Evolutionary conservation across 352 stramenopile genomes (phyloP), one percentile per base, ranked within the genome.

Genomic region (Phytopythium aichiense): DNA sequence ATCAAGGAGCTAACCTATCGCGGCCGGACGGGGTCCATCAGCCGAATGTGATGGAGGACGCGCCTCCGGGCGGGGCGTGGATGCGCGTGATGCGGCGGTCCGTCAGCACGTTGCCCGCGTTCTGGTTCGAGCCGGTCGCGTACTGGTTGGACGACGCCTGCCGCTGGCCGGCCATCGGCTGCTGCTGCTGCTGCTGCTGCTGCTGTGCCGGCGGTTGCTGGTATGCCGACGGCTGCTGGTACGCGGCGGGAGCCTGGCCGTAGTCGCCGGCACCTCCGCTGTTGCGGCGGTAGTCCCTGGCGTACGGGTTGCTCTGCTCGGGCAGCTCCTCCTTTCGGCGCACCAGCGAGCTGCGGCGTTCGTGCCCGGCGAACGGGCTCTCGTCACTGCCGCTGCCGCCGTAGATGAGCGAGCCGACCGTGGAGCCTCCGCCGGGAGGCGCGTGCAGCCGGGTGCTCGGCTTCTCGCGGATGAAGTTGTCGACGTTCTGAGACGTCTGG

Each of bases 31-130:
- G 9, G 6, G 35, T 40, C 72, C 3, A 56, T 56, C 50, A 93
- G 55, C 86, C 84, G 51, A 95, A 86, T 23, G 61, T 74, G 78
- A 97, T 91, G 23, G 85, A 89, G 18, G 84, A 94, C 25, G 75
- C 84, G 13, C 91, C 88, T 23, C 91, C 88, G 15, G 88, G 91
- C 38, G 91, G 87, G 7, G 89, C 91, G 65, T 97, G 87, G 63
- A 97, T 92, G 55, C 88, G 76, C 30, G 88, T 97, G 64, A 92
- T 97, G 61, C 86, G 88, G 45, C 89, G 76, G 48, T 95, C 89
- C 23, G 89, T 97, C 60, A 96, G 71, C 69, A 96, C 87, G 60
- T 97, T 97, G 43, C 91, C 91, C 15, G 71, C 72, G 68, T 97
- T 97, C 68, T 96, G 87, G 69, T 92, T 96, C 46, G 77, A 68